Evolutionary conservation across 345 rosid genomes (phyloP).

Genomic region (Pseudoturritis turrita): DNA sequence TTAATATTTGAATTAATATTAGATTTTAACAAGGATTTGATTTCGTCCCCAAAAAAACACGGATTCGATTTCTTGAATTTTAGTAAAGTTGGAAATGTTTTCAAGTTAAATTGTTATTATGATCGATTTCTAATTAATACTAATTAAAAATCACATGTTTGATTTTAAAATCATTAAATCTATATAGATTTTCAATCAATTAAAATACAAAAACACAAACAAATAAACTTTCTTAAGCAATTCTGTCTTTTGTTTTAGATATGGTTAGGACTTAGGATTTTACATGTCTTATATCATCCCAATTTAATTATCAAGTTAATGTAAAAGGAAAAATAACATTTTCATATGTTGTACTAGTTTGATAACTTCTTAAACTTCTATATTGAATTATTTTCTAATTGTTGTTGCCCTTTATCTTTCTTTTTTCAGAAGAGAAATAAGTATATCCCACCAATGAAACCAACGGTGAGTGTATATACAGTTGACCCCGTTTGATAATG

Average conservation of each 20-base stretch:
- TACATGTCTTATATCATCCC: background rate
- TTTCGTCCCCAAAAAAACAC: too few relatives aligned
- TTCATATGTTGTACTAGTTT: background rate
- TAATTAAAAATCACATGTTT: too few relatives aligned
- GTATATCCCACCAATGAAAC: conserved; percentile 59
- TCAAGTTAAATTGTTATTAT: too few relatives aligned
- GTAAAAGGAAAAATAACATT: background rate
- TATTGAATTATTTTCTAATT: too few relatives aligned
- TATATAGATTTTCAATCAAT: too few relatives aligned
- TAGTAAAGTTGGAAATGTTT: too few relatives aligned
- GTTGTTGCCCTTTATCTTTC: background rate
- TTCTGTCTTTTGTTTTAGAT: background rate
- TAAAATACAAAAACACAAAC: too few relatives aligned
- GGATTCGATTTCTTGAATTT: too few relatives aligned
- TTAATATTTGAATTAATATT: background rate
- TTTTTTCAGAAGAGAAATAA: conserved; percentile 48
- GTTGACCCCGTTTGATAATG: too few relatives aligned
- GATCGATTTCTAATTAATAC: too few relatives aligned
- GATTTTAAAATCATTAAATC: too few relatives aligned
- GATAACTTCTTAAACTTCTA: background rate
- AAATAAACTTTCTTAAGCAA: background rate
- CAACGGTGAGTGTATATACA: conserved; percentile 50
- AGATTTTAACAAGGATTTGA: too few relatives aligned
- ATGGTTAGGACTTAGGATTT: background rate
- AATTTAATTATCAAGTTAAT: background rate